phyloP scores from a whole-genome alignment of 768 basidiomycete species.

The Kwoniella dejecticola region DNA sequence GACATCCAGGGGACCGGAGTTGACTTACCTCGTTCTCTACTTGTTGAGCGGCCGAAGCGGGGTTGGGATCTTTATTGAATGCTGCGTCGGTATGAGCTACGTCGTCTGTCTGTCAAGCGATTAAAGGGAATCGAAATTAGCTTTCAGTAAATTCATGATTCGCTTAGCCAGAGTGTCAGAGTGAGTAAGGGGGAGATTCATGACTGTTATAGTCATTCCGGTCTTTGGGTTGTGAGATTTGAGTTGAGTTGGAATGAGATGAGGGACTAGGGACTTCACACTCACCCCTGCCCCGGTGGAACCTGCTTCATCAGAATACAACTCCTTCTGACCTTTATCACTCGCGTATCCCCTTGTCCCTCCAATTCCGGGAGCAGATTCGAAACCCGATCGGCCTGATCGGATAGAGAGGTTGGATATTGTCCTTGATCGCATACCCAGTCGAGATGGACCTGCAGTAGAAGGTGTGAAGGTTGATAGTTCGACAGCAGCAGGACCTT shows the following conservation, averaged over 20 bases:
- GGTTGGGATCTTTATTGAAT: constrained; percentile 47
- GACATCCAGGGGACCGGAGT: background rate
- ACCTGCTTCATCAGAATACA: constrained; percentile 54
- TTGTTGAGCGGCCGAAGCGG: constrained; percentile 41
- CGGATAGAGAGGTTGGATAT: constrained; percentile 27
- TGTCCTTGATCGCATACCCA: constrained; percentile 25
- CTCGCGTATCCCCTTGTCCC: constrained; percentile 45
- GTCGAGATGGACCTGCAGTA: constrained; percentile 36
- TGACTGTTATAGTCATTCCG: too few relatives aligned
- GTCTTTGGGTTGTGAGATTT: too few relatives aligned
- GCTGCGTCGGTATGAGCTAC: constrained; percentile 54
- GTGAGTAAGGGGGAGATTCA: too few relatives aligned
- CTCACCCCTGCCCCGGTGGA: constrained; percentile 50
- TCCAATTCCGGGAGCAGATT: background rate
- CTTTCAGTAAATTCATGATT: too few relatives aligned
- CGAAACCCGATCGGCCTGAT: too few relatives aligned
- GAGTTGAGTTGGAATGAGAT: too few relatives aligned
- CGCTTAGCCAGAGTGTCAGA: too few relatives aligned
- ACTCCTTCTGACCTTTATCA: constrained; percentile 51
- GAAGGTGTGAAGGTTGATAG: constrained; percentile 28
- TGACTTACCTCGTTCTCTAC: constrained; percentile 52
- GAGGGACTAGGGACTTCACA: constrained; percentile 11
- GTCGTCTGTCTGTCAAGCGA: constrained; percentile 45
- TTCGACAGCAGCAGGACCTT: constrained; percentile 36
- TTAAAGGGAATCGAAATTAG: background rate